A percentile compares a stretch with the other conserved stretches of the same genome.
These are phyloP conservation scores for Calonectria montana DNA, from an alignment of 2,329 filamentous ascomycete species.

Conservation along the genomic window DNA sequence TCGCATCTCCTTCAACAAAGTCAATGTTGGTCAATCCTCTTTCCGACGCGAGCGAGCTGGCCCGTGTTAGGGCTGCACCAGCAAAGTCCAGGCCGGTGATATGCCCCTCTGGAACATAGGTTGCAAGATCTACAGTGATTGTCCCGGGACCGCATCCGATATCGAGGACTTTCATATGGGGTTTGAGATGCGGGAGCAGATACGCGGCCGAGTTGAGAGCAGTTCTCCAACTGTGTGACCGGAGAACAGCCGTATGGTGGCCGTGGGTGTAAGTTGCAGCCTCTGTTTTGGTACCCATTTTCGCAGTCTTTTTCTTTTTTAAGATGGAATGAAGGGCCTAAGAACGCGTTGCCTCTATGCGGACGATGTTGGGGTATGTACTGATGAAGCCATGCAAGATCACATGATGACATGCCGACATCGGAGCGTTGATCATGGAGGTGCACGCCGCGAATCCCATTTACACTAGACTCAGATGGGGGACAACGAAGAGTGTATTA, in stretches of 20 bases:
- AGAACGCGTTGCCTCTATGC: not conserved
- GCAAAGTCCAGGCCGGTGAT: not conserved
- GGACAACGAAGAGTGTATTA: too few species aligned
- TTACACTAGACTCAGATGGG: not conserved
- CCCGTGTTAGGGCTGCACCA: not conserved
- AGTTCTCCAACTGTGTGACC: slow-evolving; percentile 7
- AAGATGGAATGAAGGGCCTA: not conserved
- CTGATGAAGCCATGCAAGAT: not conserved
- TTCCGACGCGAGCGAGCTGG: not conserved
- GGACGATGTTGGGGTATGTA: not conserved
- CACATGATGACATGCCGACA: not conserved
- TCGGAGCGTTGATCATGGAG: not conserved
- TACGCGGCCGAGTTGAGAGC: not conserved
- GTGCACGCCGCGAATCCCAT: not conserved
- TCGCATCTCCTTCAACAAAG: not conserved
- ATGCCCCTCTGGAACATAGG: not conserved
- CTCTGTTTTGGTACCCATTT: not conserved
- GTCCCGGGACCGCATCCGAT: slow-evolving; percentile 6
- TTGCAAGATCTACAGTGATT: slow-evolving; percentile 9
- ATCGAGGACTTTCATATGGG: slow-evolving; percentile 10
- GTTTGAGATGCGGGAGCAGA: not conserved
- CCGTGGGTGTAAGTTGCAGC: slow-evolving; percentile 10
- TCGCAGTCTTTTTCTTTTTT: not conserved
- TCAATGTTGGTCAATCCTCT: not conserved
- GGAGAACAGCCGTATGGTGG: not conserved